Conservation (phyloP, 495 filamentous ascomycete genomes). For the Amphirosellinia nigrospora region DNA sequence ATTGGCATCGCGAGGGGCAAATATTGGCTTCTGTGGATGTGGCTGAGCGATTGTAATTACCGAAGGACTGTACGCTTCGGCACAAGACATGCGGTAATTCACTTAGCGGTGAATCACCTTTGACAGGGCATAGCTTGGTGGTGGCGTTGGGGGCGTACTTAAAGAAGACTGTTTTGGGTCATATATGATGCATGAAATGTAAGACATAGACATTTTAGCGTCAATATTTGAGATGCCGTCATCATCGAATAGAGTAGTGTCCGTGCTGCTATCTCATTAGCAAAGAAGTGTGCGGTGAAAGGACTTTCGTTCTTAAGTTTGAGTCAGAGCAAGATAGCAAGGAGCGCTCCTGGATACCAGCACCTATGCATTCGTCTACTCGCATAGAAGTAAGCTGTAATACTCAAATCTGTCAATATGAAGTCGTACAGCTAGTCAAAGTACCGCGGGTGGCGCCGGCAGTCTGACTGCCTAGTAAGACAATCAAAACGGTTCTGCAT, state of each 20-base stretch:
- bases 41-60: conserved; percentile 8
- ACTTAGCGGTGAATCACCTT: background rate
- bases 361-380: background rate
- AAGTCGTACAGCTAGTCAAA: background rate
- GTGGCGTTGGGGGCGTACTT: background rate
- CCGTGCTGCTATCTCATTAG: background rate
- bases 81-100: background rate
- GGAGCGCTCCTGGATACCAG: background rate
- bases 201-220: background rate
- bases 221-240: background rate
- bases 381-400: background rate
- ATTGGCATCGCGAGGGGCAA: background rate
- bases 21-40: conserved; percentile 10
- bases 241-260: background rate
- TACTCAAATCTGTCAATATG: background rate
- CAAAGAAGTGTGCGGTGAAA: background rate
- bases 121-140: background rate
- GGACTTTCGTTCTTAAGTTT: background rate
- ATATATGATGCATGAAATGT: background rate
- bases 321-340: background rate
- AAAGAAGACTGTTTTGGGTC: background rate
- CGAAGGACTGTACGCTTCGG: background rate
- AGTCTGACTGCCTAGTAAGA: background rate
- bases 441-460: background rate
- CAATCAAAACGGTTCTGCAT: conserved; percentile 1